Percentiles rank a stretch among this genome's conserved stretches.
Conservation (phyloP, 2,329 filamentous ascomycete genomes). For the Alternaria triticimaculans region DNA sequence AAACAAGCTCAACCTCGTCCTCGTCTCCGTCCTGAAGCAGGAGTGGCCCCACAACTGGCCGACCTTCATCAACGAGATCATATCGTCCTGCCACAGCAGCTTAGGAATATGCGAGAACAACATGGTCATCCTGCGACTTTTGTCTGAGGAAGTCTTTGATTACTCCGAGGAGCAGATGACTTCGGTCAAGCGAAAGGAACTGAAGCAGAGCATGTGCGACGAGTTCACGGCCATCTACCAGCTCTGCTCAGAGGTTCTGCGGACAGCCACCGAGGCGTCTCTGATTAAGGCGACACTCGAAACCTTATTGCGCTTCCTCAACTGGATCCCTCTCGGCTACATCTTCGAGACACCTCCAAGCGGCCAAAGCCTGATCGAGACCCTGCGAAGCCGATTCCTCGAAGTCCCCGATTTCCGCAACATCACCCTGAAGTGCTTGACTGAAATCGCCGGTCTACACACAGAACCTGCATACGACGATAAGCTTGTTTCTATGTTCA, state of each 20-base stretch:
- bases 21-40: conserved; percentile 97
- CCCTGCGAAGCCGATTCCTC: conserved; percentile 87
- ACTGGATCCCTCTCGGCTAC: conserved; percentile 98
- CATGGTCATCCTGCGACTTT: conserved; percentile 94
- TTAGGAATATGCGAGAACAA: conserved; percentile 99
- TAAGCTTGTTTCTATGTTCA: conserved; percentile 98
- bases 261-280: conserved; percentile 84
- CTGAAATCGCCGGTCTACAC: conserved; percentile 93
- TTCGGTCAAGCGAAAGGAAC: conserved; percentile 92
- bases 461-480: conserved; percentile 90
- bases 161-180: conserved; percentile 99
- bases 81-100: conserved; percentile 92
- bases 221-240: conserved; percentile 99
- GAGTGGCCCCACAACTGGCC: conserved; percentile 99
- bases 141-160: conserved; percentile 98
- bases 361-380: conserved; percentile 78
- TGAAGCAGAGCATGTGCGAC: conserved; percentile 98
- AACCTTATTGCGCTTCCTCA: conserved; percentile 93
- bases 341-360: conserved; percentile 88
- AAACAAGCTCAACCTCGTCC: conserved; percentile 97
- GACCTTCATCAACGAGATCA: conserved; percentile 99
- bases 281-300: conserved; percentile 96
- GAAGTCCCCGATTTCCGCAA: conserved; percentile 96
- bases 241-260: conserved; percentile 93
- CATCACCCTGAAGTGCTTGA: conserved; percentile 93